These are phyloP conservation scores for Cicer yamashitae DNA, from an alignment of 306 rosid genomes.

Conservation along the genomic window DNA sequence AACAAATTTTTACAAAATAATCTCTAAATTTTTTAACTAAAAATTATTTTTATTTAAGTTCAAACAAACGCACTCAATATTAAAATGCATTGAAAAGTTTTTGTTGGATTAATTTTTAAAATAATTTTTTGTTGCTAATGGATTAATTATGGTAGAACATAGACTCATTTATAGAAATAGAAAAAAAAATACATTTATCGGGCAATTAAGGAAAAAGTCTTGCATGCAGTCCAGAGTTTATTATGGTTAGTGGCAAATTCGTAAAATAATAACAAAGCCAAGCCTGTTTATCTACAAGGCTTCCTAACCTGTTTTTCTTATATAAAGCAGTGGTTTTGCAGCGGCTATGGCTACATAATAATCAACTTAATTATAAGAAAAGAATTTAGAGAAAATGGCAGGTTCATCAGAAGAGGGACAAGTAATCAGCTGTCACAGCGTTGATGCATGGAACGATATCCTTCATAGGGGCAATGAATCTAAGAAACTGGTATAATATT, in stretches of 20 bases:
- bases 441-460: constrained; percentile 68
- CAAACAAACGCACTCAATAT: too few relatives aligned
- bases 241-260: constrained; percentile 43
- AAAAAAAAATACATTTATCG: neutral
- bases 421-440: constrained; percentile 66
- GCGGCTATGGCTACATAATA: too few relatives aligned
- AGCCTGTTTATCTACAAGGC: neutral
- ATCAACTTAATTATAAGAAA: neutral
- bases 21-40: too few relatives aligned
- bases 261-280: constrained; percentile 19
- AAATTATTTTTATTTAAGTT: too few relatives aligned
- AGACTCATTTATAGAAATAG: too few relatives aligned
- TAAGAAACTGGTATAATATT: constrained; percentile 54
- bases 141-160: too few relatives aligned
- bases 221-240: neutral
- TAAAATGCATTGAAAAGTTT: too few relatives aligned
- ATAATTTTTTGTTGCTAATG: too few relatives aligned
- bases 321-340: constrained; percentile 22
- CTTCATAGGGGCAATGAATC: constrained; percentile 69
- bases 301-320: neutral
- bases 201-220: neutral
- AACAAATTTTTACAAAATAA: too few relatives aligned
- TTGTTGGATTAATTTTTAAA: too few relatives aligned
- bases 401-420: constrained; percentile 70
- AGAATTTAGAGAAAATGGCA: constrained; percentile 48